Evolutionary conservation across 2,329 filamentous ascomycete genomes (phyloP).

Genomic region (Beauveria sp.): DNA sequence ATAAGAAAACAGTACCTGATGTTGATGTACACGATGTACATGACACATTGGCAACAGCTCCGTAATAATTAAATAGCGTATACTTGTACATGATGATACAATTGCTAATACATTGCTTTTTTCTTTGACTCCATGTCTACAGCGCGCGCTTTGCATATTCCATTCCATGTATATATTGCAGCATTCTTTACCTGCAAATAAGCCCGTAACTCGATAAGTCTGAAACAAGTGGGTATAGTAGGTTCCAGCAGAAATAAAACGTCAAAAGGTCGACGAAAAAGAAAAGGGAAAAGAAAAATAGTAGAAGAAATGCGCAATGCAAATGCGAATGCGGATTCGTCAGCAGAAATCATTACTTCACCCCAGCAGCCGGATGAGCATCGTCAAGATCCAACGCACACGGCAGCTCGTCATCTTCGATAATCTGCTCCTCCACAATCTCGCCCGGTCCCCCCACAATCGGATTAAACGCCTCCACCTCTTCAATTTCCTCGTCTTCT

Average conservation of each 20-base stretch:
- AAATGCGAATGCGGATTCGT: not conserved
- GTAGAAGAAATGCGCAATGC: not conserved
- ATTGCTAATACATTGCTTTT: not conserved
- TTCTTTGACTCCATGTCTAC: too few species aligned
- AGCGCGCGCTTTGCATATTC: not conserved
- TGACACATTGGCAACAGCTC: not conserved
- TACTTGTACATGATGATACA: not conserved
- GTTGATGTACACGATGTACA: too few species aligned
- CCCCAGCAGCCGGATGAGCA: not conserved
- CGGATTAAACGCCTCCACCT: slow-evolving; percentile 52
- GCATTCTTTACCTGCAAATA: not conserved
- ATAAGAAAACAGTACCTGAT: too few species aligned
- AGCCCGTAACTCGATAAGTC: not conserved
- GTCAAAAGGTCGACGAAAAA: not conserved
- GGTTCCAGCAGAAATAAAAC: slow-evolving; percentile 1
- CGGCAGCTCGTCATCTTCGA: slow-evolving; percentile 31
- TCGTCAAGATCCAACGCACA: slow-evolving; percentile 14
- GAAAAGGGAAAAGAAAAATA: not conserved
- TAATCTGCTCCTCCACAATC: slow-evolving; percentile 39
- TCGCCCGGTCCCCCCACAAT: slow-evolving; percentile 38
- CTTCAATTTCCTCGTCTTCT: slow-evolving; percentile 44
- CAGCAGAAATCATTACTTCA: not conserved
- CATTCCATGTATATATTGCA: not conserved
- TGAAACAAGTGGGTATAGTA: slow-evolving; percentile 10
- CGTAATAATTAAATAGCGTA: not conserved